Base-by-base conservation (phyloP, 345 rosid genomes). In the Sisymbrium altissimum region DNA sequence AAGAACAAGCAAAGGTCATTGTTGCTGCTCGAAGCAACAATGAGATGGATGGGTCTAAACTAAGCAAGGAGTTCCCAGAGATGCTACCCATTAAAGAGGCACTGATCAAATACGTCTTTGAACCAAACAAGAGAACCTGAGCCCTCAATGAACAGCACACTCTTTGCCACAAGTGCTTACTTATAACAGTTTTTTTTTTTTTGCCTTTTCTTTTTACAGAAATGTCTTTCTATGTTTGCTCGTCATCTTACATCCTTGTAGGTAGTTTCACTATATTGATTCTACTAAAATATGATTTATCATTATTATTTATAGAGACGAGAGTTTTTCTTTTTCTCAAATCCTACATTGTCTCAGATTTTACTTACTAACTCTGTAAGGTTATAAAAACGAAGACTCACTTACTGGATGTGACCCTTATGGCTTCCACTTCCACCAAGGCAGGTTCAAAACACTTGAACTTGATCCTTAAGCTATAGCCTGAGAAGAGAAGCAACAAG, bases 1-100 rank as follows among this genome's bases (percentile, higher is more conserved):
- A 87, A 79, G 87, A 87, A 66, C 88, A 83, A 56, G 85, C 84
- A 11, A 83, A 82, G 49, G 88, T 84, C 71, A 83, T 83, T 35
- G 80, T 77, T 39, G 91, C 87, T 44, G 70, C 88, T 29, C 76
- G 87, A 52, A 84, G 91, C 76, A 85, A 85, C 86, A 87, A 85
- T 38, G 88, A 83, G 58, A 54, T 86, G 83, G 88, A 85, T 70
- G 84, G 83, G 5, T 12, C 72, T 41, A 87, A 85, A 81, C 58
- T 87, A 53, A 87, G 81, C 80, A 56, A 67, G 10, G 87, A 87
- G 70, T 87, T 87, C 44, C 87, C 88, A 41, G 83, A 77, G 64
- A 46, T 87, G 80, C 62, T 83, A 54, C 65, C 87, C 3, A 85
- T 87, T 23, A 85, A 75, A 69, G 88, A 87, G 21, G 83, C 91